A percentile compares a stretch with the other conserved stretches of the same genome.
phyloP scores from a whole-genome alignment of 306 rosid species.

The Quillaja saponaria region DNA sequence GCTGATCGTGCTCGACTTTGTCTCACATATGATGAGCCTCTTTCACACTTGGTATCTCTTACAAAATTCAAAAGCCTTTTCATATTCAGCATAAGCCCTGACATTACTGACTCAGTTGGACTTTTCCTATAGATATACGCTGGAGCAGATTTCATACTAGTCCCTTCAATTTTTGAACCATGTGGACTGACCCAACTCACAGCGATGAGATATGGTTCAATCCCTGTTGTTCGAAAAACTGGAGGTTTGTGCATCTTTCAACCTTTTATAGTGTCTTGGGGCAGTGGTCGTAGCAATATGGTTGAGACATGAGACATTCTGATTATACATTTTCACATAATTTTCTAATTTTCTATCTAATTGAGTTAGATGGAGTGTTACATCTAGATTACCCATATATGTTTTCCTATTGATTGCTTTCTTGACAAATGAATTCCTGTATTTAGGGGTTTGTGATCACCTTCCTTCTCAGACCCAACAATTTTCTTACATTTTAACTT shows the following conservation, averaged over 20 bases:
- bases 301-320: too few relatives aligned
- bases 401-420: too few relatives aligned
- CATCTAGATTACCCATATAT: too few relatives aligned
- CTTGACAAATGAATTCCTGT: too few relatives aligned
- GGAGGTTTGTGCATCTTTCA: constrained; percentile 60
- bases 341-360: too few relatives aligned
- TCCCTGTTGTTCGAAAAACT: constrained; percentile 94
- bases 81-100: not conserved
- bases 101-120: constrained; percentile 1
- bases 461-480: too few relatives aligned
- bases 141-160: constrained; percentile 87
- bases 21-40: constrained; percentile 94
- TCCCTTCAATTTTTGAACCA: constrained; percentile 98
- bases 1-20: constrained; percentile 70
- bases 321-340: too few relatives aligned
- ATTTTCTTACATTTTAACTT: constrained; percentile 32
- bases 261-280: too few relatives aligned
- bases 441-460: too few relatives aligned
- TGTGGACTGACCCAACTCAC: constrained; percentile 96
- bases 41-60: constrained; percentile 80
- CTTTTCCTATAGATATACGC: constrained; percentile 74
- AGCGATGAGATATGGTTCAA: constrained; percentile 98
- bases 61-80: constrained; percentile 19
- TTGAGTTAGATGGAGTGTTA: too few relatives aligned
- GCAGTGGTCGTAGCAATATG: too few relatives aligned